Evolutionary conservation across 2,329 filamentous ascomycete species (phyloP).

Genomic region (Cercospora berteroae): DNA sequence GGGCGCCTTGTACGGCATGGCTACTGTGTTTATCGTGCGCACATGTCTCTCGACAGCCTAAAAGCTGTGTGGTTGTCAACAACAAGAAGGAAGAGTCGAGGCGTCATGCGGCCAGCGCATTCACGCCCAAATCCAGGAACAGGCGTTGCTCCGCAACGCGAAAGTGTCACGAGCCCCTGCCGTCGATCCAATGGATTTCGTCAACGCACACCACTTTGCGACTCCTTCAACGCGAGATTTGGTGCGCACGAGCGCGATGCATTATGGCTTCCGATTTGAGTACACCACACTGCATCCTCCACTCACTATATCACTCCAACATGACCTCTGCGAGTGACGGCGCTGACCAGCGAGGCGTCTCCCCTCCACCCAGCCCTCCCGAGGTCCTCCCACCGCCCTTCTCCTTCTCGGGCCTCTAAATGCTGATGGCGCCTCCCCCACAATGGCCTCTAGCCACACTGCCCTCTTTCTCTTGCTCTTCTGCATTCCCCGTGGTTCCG

Average conservation of each 20-base stretch:
- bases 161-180: conserved; percentile 8
- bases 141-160: conserved; percentile 16
- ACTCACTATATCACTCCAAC: neutral
- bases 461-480: neutral
- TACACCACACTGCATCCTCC: neutral
- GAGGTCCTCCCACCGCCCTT: conserved; percentile 4
- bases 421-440: neutral
- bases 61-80: conserved; percentile 6
- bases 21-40: neutral
- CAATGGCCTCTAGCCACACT: conserved; percentile 1
- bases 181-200: neutral
- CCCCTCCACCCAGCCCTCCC: neutral
- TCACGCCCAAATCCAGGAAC: neutral
- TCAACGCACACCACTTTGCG: neutral
- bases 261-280: neutral
- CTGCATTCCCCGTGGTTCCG: neutral
- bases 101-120: conserved; percentile 4
- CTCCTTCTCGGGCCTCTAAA: neutral
- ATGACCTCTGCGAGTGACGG: neutral
- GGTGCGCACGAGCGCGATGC: neutral
- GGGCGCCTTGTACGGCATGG: conserved; percentile 27
- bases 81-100: neutral
- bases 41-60: conserved; percentile 8
- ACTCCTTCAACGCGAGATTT: neutral
- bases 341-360: neutral